A percentile compares a stretch with the other conserved stretches of the same genome.
phyloP scores from a whole-genome alignment of 345 rosid genomes.

The Anacardium occidentale region DNA sequence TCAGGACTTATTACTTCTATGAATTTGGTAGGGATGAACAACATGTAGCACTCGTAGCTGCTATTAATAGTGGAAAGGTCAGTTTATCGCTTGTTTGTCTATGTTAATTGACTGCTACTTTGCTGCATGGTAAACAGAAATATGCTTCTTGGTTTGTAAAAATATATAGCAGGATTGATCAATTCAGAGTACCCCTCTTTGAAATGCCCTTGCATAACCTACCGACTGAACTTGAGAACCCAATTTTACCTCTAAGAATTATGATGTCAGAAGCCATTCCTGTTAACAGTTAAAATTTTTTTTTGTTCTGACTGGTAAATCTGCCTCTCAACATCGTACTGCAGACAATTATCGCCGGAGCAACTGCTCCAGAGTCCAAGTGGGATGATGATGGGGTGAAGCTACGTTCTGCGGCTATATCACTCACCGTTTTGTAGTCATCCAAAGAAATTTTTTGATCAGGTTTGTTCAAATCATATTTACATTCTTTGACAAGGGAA shows the following conservation, averaged over 20 bases:
- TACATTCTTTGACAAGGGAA: slow-evolving; percentile 1
- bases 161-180: neutral
- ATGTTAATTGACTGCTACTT: neutral
- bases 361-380: slow-evolving; percentile 75
- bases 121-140: neutral
- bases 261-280: neutral
- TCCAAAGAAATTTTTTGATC: slow-evolving; percentile 2
- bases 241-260: neutral
- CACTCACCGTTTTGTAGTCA: slow-evolving; percentile 49
- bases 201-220: neutral
- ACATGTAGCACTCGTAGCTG: slow-evolving; percentile 67
- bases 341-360: slow-evolving; percentile 84
- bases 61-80: slow-evolving; percentile 82
- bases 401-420: slow-evolving; percentile 83
- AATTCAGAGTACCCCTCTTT: neutral
- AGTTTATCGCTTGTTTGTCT: slow-evolving; percentile 7
- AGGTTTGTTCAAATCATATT: slow-evolving; percentile 17
- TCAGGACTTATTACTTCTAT: slow-evolving; percentile 85
- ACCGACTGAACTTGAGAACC: neutral
- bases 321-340: neutral
- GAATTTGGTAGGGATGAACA: slow-evolving; percentile 83
- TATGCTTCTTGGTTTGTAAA: neutral
- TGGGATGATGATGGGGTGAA: slow-evolving; percentile 78
- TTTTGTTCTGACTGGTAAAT: neutral
- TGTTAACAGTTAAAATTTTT: neutral